A percentile compares a stretch with the other conserved stretches of the same genome.
These are phyloP conservation scores for Tuctoria greenei DNA, from an alignment of 176 grass and related monocot genomes.

Conservation along the genomic window DNA sequence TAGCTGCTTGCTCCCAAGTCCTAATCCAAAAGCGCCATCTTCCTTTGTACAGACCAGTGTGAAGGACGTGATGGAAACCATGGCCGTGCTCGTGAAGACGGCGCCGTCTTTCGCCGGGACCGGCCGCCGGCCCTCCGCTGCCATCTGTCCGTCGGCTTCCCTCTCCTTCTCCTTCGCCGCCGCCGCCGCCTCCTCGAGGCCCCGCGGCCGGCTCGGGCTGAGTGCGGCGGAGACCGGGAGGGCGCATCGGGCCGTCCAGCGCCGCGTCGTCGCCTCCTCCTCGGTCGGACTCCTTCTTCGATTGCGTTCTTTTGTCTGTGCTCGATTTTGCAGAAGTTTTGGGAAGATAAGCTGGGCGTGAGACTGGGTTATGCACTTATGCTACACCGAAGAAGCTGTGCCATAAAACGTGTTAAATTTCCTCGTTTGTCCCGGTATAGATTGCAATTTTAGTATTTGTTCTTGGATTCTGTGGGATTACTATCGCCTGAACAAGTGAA, in stretches of 20 bases:
- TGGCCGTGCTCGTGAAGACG: constrained; percentile 34
- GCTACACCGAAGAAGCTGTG: background rate
- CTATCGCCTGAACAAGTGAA: background rate
- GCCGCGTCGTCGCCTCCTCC: background rate
- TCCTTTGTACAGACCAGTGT: background rate
- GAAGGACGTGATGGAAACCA: constrained; percentile 34
- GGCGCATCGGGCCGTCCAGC: constrained; percentile 35
- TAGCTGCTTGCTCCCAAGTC: background rate
- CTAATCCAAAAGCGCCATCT: background rate
- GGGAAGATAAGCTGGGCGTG: background rate
- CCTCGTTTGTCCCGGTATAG: background rate
- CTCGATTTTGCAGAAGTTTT: background rate
- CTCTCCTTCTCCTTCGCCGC: constrained; percentile 32
- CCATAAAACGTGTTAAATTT: background rate
- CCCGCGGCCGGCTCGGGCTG: background rate
- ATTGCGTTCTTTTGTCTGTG: background rate
- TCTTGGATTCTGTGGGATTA: background rate
- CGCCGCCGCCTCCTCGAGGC: background rate
- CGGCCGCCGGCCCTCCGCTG: constrained; percentile 3
- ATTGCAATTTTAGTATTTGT: background rate
- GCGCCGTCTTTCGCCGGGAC: constrained; percentile 21
- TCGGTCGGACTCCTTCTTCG: background rate
- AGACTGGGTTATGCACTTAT: background rate
- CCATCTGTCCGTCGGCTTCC: constrained; percentile 20
- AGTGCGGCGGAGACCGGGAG: constrained; percentile 20